Conservation (phyloP, 768 basidiomycete genomes). For the Leucogyrophana mollusca region DNA sequence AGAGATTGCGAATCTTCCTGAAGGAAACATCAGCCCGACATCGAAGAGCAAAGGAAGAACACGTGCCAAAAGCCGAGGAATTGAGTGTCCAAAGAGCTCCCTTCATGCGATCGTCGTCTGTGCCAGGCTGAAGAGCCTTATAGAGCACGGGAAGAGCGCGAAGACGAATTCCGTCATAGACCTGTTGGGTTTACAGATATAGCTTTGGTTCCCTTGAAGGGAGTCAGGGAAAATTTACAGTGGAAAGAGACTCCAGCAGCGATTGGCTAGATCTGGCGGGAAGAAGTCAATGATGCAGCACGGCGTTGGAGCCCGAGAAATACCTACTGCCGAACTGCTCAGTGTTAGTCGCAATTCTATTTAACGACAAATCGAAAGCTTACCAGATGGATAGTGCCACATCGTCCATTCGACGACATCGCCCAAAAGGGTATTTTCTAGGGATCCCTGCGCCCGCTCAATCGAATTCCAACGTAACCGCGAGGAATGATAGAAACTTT, state of each 20-base stretch:
- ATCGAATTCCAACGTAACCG: conserved; percentile 71
- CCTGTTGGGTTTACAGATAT: conserved; percentile 30
- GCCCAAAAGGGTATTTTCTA: conserved; percentile 66
- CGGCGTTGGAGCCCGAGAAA: not conserved
- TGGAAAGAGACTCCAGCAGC: conserved; percentile 29
- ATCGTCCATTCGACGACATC: conserved; percentile 75
- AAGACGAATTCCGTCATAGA: conserved; percentile 66
- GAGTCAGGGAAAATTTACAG: not conserved
- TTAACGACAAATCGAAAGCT: conserved; percentile 3
- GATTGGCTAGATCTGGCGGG: conserved; percentile 36
- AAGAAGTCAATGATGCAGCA: conserved; percentile 1
- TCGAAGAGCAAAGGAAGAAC: not conserved
- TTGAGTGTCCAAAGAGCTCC: conserved; percentile 83
- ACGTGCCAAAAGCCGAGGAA: conserved; percentile 55
- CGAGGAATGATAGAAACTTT: conserved; percentile 65
- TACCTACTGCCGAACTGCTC: conserved; percentile 29
- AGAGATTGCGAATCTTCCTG: conserved; percentile 41
- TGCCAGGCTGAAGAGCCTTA: conserved; percentile 58
- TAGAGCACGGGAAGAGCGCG: conserved; percentile 63
- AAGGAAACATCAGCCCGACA: conserved; percentile 4
- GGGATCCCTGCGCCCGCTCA: conserved; percentile 57
- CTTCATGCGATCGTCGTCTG: conserved; percentile 90
- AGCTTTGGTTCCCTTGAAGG: not conserved
- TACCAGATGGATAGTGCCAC: conserved; percentile 67
- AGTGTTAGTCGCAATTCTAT: not conserved